Base-by-base conservation (phyloP, 306 rosid species). In the Mimosa bimucronata region DNA sequence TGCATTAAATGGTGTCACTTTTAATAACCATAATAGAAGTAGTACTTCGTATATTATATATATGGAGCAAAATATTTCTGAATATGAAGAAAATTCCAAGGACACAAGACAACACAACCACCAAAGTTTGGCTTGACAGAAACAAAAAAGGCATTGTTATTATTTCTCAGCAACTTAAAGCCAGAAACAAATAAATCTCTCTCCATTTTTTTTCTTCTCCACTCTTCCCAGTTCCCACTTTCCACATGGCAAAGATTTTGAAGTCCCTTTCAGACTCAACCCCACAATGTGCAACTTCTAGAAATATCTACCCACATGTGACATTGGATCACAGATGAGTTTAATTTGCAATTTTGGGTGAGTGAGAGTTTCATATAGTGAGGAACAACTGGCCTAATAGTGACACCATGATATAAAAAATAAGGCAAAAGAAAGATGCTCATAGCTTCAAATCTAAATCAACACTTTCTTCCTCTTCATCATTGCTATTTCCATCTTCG, bases 381-480 rank as follows among this genome's bases (percentile, higher is more conserved):
- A 80, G 82, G 38, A 83, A 65, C 74, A 83, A 71, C 84, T 80
- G 64, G 82, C 82, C 83, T 79, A 66, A 42, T 79, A 82, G 66
- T 61, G 66, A 67, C 65, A 68, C 21, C 16, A 19, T 53, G 53
- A 53, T 37, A 34, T 1, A 19, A 9, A 31, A 55, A 34, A 44
- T 72, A 38, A 76, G 37, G 38, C 31, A 18, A 57, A 41, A 69
- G 29, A 42, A 41, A 69, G 74, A 69, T 77, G 60, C 83, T 88
- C 83, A 92, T 67, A 92, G 83, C 82, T 87, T 92, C 89, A 94
- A 86, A 79, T 83, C 89, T 58, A 94, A 96, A 86, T 94, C 98
- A 66, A 89, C 70, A 74, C 45, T 83, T 83, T 86, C 92, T 78
- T 69, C 83, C 38, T 62, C 86, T 46, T 78, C 37, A 69, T 53